Percentiles rank a stretch among this genome's conserved stretches.
Evolutionary conservation across 2,329 filamentous ascomycete species (phyloP).

Genomic region (Chrysoporthe deuterocubensis): DNA sequence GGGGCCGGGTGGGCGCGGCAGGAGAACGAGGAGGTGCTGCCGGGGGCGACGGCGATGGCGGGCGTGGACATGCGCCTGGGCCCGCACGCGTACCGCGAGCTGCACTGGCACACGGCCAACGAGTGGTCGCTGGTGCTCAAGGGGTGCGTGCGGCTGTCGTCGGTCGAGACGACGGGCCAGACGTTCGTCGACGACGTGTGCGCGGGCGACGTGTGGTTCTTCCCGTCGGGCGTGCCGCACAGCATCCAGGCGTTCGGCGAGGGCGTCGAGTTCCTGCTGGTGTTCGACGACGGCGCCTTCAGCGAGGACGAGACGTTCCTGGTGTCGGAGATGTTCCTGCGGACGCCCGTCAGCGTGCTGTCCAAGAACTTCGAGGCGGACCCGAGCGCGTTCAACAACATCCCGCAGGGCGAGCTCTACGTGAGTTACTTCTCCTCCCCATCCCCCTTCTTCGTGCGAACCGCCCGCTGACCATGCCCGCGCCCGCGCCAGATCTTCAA

Average conservation of each 20-base stretch:
- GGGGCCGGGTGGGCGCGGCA: constrained; percentile 58
- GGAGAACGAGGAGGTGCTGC: constrained; percentile 56
- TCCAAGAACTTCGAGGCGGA: constrained; percentile 58
- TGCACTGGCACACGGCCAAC: constrained; percentile 64
- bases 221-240: constrained; percentile 53
- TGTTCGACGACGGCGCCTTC: constrained; percentile 63
- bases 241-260: constrained; percentile 59
- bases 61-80: constrained; percentile 63
- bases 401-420: constrained; percentile 53
- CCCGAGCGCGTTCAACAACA: constrained; percentile 50
- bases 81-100: constrained; percentile 62
- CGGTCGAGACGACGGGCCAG: constrained; percentile 56
- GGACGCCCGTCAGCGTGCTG: constrained; percentile 56
- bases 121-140: constrained; percentile 59
- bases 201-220: constrained; percentile 59
- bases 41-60: constrained; percentile 54
- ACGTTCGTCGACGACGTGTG: constrained; percentile 53
- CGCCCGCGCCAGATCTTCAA: constrained; percentile 48
- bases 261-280: constrained; percentile 62
- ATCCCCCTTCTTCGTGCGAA: no score
- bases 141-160: constrained; percentile 54
- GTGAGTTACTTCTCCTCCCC: constrained; percentile 30
- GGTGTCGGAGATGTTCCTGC: constrained; percentile 55
- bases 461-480: background rate
- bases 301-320: constrained; percentile 65